Evolutionary conservation across 495 filamentous ascomycete genomes (phyloP).

Genomic region (Talaromyces adpressus): DNA sequence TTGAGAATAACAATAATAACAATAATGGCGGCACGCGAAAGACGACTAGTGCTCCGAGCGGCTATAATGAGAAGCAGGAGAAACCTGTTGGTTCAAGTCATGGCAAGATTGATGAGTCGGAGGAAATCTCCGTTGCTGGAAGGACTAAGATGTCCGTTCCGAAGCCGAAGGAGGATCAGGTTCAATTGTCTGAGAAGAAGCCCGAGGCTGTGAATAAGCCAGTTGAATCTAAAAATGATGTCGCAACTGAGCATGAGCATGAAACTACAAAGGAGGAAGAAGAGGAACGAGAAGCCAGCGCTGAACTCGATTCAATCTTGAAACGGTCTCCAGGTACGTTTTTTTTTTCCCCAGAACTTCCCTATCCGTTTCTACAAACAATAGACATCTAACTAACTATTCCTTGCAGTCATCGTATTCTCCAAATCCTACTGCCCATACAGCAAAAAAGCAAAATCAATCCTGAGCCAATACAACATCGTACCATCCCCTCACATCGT

Average conservation of each 20-base stretch:
- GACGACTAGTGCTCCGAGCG: slow-evolving; percentile 17
- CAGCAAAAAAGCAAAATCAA: slow-evolving; percentile 72
- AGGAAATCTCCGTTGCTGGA: slow-evolving; percentile 54
- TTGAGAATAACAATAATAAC: slow-evolving; percentile 10
- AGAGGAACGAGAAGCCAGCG: slow-evolving; percentile 33
- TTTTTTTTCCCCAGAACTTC: neutral
- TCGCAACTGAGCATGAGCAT: neutral
- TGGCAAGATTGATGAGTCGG: slow-evolving; percentile 20
- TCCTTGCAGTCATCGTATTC: slow-evolving; percentile 76
- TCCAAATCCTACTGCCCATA: slow-evolving; percentile 88
- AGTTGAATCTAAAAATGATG: neutral
- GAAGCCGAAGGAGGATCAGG: slow-evolving; percentile 27
- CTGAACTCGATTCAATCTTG: slow-evolving; percentile 66
- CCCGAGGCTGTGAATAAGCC: slow-evolving; percentile 11
- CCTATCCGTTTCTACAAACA: neutral
- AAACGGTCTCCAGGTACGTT: slow-evolving; percentile 73
- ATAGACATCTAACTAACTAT: neutral
- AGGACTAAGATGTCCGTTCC: slow-evolving; percentile 54
- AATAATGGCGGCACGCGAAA: slow-evolving; percentile 21
- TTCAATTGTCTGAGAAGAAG: slow-evolving; percentile 11
- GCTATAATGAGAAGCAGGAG: slow-evolving; percentile 38
- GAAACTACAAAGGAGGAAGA: slow-evolving; percentile 10
- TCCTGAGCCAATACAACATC: slow-evolving; percentile 77
- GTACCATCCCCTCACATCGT: slow-evolving; percentile 78
- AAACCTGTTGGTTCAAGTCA: slow-evolving; percentile 39